These are phyloP conservation scores for Purshia tridentata DNA, from an alignment of 306 rosid species.

Conservation along the genomic window DNA sequence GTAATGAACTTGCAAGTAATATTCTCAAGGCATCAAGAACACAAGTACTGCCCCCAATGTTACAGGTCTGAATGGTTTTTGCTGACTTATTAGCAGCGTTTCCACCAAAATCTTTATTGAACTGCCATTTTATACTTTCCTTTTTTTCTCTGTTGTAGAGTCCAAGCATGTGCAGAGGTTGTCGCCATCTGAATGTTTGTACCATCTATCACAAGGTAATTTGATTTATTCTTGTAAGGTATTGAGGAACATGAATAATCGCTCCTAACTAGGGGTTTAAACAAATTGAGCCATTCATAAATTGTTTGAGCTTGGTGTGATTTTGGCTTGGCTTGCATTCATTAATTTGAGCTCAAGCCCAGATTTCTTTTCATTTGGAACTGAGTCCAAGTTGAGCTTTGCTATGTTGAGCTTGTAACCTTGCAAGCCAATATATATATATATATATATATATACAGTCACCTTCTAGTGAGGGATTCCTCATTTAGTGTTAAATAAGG, in stretches of 20 bases:
- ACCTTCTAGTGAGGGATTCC: too few species aligned
- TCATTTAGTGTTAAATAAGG: too few species aligned
- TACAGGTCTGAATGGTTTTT: conserved; percentile 41
- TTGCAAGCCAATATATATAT: background rate
- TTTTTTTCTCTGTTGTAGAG: conserved; percentile 48
- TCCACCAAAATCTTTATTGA: conserved; percentile 14
- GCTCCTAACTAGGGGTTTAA: background rate
- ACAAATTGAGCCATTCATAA: background rate
- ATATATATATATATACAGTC: too few species aligned
- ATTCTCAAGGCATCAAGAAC: conserved; percentile 65
- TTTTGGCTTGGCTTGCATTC: background rate
- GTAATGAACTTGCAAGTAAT: conserved; percentile 88
- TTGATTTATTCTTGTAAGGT: conserved; percentile 16
- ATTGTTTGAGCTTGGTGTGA: background rate
- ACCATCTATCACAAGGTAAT: conserved; percentile 87
- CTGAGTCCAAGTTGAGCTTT: background rate
- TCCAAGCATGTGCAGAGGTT: conserved; percentile 70
- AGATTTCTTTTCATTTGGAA: background rate
- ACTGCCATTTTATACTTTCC: conserved; percentile 21
- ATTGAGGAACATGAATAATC: background rate
- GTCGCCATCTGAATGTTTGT: conserved; percentile 90
- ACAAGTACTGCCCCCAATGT: conserved; percentile 83
- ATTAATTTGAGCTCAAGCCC: background rate
- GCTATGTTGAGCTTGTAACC: background rate
- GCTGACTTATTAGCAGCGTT: conserved; percentile 23